phyloP scores from a whole-genome alignment of 2,329 filamentous ascomycete species.

The Botryotinia globosa region DNA sequence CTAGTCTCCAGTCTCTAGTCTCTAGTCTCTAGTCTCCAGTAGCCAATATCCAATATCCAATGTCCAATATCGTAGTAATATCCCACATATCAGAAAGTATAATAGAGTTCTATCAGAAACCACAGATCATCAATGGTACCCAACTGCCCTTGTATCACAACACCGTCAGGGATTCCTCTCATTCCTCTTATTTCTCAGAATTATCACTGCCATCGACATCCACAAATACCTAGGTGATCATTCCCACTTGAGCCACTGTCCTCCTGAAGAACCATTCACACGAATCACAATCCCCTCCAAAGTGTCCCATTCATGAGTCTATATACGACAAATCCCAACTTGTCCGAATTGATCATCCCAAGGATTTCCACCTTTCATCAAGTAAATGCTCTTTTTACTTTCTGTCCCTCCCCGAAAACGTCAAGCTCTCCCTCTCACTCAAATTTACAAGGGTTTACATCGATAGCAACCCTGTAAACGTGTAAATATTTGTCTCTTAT shows the following conservation, averaged over 20 bases:
- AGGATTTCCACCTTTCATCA: conserved; percentile 12
- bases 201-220: conserved; percentile 2
- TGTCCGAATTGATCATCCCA: conserved; percentile 6
- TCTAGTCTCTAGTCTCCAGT: no score
- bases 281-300: background rate
- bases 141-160: background rate
- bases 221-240: background rate
- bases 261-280: conserved; percentile 3
- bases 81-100: conserved; percentile 10
- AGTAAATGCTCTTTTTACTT: background rate
- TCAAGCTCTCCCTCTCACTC: background rate
- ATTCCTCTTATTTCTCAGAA: background rate
- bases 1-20: no score
- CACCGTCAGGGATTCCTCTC: background rate
- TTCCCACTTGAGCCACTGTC: conserved; percentile 1
- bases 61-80: background rate
- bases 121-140: background rate
- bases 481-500: conserved; percentile 9
- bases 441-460: background rate
- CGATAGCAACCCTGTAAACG: background rate
- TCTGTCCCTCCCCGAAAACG: background rate
- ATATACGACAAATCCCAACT: background rate
- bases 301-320: background rate
- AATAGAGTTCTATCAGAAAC: background rate
- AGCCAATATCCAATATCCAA: background rate